phyloP scores from a whole-genome alignment of 768 basidiomycete genomes.

The Pholiota conissans region DNA sequence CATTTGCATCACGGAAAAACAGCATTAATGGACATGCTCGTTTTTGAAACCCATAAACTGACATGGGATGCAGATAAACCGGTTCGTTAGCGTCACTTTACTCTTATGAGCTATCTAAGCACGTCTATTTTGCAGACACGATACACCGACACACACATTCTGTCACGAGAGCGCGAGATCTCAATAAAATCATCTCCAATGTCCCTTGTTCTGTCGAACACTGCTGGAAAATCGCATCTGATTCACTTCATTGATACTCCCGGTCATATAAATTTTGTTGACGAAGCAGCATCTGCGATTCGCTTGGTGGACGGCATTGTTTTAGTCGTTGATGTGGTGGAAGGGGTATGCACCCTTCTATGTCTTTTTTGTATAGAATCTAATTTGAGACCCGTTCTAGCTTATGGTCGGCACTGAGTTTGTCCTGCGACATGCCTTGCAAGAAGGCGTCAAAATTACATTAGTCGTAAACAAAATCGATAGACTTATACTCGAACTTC shows the following conservation, averaged over 20 bases:
- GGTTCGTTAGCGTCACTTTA: conserved; percentile 44
- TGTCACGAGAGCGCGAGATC: conserved; percentile 86
- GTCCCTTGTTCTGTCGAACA: conserved; percentile 85
- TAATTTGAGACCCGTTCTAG: too few relatives aligned
- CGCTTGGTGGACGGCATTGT: conserved; percentile 89
- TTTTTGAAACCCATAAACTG: conserved; percentile 95
- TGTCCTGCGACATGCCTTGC: conserved; percentile 84
- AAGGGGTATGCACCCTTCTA: conserved; percentile 67
- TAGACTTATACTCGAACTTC: conserved; percentile 92
- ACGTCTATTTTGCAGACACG: conserved; percentile 56
- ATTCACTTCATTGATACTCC: conserved; percentile 96
- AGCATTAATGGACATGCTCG: conserved; percentile 94
- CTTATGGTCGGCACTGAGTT: conserved; percentile 92
- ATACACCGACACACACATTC: conserved; percentile 93
- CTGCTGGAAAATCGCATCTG: conserved; percentile 89
- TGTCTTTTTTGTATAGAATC: too few relatives aligned
- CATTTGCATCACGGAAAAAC: conserved; percentile 99
- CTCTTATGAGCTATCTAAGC: conserved; percentile 1
- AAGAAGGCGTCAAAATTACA: conserved; percentile 87
- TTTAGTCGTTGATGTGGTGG: conserved; percentile 96
- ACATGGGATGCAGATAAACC: conserved; percentile 90
- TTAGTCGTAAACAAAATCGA: conserved; percentile 98
- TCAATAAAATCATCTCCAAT: conserved; percentile 98
- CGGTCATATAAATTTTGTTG: conserved; percentile 98
- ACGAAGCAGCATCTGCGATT: conserved; percentile 89